Conservation (phyloP, 192 early-diverging fungal genomes). For the Backusella parvicylindrica region DNA sequence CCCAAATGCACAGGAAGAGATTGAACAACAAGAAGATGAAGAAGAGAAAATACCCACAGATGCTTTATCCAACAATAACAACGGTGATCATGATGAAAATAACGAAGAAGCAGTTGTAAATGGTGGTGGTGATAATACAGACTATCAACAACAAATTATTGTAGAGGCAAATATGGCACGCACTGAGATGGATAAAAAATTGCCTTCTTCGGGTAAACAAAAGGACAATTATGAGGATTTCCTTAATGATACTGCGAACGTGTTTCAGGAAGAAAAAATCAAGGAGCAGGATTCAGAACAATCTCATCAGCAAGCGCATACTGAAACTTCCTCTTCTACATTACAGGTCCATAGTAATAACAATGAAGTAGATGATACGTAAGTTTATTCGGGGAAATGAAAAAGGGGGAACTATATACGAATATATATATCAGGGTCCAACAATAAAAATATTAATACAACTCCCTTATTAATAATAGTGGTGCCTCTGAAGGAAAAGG, state of each 20-base stretch:
- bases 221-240: slow-evolving; percentile 32
- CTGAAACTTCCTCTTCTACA: background rate
- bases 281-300: background rate
- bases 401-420: background rate
- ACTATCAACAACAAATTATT: slow-evolving; percentile 32
- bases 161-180: slow-evolving; percentile 32
- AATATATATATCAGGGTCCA: background rate
- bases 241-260: slow-evolving; percentile 25
- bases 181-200: slow-evolving; percentile 20
- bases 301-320: too few species aligned
- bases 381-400: background rate
- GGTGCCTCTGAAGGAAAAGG: slow-evolving; percentile 11
- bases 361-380: background rate
- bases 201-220: slow-evolving; percentile 14
- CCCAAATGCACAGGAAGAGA: background rate
- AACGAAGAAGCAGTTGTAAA: background rate
- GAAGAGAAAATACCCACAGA: background rate
- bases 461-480: background rate
- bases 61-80: background rate
- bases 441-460: background rate
- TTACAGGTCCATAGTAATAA: background rate
- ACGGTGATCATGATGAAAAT: background rate
- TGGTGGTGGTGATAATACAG: background rate
- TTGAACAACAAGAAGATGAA: background rate
- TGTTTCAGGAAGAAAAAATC: slow-evolving; percentile 22